Conservation (phyloP, 331 rosid species). For the Quercus phellos region DNA sequence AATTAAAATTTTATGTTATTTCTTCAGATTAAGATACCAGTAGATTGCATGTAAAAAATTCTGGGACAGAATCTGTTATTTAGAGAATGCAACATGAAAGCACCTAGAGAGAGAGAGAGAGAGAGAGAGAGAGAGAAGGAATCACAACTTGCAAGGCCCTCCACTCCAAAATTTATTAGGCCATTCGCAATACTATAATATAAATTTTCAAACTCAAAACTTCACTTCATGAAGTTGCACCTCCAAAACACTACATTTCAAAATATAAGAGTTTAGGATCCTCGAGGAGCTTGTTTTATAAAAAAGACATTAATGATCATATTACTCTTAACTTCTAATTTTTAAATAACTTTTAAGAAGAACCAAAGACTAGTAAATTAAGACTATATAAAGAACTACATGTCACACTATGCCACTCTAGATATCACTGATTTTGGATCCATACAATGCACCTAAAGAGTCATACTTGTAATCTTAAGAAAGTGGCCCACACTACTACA, state of each 20-base stretch:
- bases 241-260: not conserved
- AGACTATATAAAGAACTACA: not conserved
- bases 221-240: not conserved
- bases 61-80: not conserved
- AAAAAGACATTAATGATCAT: not conserved
- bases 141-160: not conserved
- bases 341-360: not conserved
- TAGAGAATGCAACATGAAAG: too few species aligned
- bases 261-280: not conserved
- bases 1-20: not conserved
- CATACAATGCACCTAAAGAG: not conserved
- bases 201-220: not conserved
- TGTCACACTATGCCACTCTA: not conserved
- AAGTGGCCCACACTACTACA: not conserved
- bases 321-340: not conserved
- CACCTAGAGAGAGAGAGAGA: too few species aligned
- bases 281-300: not conserved
- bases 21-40: not conserved
- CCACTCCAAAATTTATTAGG: not conserved
- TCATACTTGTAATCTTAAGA: not conserved
- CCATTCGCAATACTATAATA: not conserved
- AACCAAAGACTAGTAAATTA: not conserved
- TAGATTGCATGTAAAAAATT: not conserved
- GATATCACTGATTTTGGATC: not conserved
- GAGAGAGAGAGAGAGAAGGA: not conserved